phyloP scores from a whole-genome alignment of 768 basidiomycete species.

The Rhizopogon salebrosus region DNA sequence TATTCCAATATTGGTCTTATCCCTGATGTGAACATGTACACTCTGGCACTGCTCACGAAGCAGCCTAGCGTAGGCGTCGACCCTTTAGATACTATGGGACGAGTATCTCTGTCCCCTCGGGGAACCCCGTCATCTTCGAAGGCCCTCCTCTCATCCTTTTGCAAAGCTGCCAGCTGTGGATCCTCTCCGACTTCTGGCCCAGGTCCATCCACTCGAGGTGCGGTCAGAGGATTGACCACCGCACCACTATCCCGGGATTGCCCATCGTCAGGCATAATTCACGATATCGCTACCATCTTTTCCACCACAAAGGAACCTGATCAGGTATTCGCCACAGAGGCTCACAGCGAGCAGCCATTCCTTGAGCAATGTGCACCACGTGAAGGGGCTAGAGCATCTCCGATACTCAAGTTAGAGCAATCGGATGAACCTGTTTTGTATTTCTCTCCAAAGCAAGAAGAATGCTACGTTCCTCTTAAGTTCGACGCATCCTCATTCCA shows the following conservation, averaged over 20 bases:
- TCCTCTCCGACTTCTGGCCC: neutral
- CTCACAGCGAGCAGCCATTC: neutral
- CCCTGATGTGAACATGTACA: slow-evolving; percentile 33
- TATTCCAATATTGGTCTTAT: slow-evolving; percentile 19
- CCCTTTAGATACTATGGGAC: slow-evolving; percentile 32
- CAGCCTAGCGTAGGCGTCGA: slow-evolving; percentile 28
- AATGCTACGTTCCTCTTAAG: neutral
- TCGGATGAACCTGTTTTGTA: neutral
- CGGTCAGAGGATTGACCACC: neutral
- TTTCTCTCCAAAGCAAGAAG: neutral
- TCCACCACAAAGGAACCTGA: slow-evolving; percentile 5
- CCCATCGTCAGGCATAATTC: slow-evolving; percentile 24
- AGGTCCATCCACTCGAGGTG: neutral
- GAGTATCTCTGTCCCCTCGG: neutral
- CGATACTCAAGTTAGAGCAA: neutral
- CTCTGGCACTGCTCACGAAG: slow-evolving; percentile 13
- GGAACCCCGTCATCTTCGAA: neutral
- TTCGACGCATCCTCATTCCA: neutral
- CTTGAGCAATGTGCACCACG: neutral
- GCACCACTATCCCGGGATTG: slow-evolving; percentile 3
- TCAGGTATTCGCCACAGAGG: neutral
- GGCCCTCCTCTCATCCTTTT: neutral
- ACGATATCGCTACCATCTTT: slow-evolving; percentile 27
- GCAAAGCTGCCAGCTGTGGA: neutral
- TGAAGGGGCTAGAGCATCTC: neutral